A percentile compares a stretch with the other conserved stretches of the same genome.
These are phyloP conservation scores for Alisma plantagoaquatica DNA, from an alignment of 106 monocot species.

Conservation along the genomic window DNA sequence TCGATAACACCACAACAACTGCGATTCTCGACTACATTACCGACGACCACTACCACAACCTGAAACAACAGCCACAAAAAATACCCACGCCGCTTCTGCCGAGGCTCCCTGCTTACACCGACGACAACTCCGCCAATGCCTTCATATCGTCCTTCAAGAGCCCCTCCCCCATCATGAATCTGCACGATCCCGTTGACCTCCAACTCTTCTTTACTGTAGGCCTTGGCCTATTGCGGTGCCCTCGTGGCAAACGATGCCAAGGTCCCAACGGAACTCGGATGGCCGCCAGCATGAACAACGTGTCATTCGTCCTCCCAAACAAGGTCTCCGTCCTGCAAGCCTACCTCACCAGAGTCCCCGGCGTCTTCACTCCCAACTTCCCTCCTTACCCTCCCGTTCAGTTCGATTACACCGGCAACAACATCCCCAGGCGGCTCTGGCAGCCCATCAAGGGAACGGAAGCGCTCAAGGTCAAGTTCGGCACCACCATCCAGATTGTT, in stretches of 20 bases:
- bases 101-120: slow-evolving; percentile 1
- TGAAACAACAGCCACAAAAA: too few relatives aligned
- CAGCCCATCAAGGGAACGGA: slow-evolving; percentile 21
- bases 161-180: neutral
- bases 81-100: neutral
- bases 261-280: slow-evolving; percentile 33
- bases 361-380: slow-evolving; percentile 26
- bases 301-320: slow-evolving; percentile 20
- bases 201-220: slow-evolving; percentile 34
- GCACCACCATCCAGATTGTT: slow-evolving; percentile 23
- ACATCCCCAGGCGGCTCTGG: slow-evolving; percentile 23
- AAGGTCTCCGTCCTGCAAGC: slow-evolving; percentile 28
- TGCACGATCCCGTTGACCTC: slow-evolving; percentile 18
- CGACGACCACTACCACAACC: neutral
- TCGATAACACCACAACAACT: slow-evolving; percentile 28
- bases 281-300: too few relatives aligned
- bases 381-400: slow-evolving; percentile 23
- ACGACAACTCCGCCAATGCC: slow-evolving; percentile 1
- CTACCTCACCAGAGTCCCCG: slow-evolving; percentile 7
- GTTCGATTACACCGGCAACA: slow-evolving; percentile 31
- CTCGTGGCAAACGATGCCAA: slow-evolving; percentile 10
- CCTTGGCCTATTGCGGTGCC: slow-evolving; percentile 27
- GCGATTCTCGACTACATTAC: neutral
- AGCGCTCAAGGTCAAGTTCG: slow-evolving; percentile 20
- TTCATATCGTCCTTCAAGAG: slow-evolving; percentile 13